These are phyloP conservation scores for Kodamaea derodonti DNA, from an alignment of 1,139 yeast genomes.

Conservation along the genomic window DNA sequence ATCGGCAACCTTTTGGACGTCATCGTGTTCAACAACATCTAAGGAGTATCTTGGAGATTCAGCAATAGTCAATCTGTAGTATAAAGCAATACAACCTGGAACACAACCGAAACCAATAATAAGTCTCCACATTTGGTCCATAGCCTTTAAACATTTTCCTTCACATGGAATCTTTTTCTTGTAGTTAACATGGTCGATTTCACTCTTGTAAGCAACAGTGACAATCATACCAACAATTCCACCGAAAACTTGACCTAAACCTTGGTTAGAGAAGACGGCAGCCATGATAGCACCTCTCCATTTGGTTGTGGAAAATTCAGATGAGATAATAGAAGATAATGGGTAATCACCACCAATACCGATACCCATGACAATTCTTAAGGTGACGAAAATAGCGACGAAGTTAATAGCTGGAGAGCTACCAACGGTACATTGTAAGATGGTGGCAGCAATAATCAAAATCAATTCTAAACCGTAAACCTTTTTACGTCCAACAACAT, in stretches of 20 bases:
- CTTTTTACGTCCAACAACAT: conserved; percentile 79
- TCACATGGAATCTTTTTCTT: conserved; percentile 50
- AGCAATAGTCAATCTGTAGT: conserved; percentile 87
- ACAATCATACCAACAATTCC: conserved; percentile 73
- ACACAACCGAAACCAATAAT: conserved; percentile 83
- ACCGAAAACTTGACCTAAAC: conserved; percentile 81
- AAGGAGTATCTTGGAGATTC: conserved; percentile 87
- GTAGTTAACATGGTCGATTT: conserved; percentile 45
- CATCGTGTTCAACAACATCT: conserved; percentile 61
- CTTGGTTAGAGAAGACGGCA: conserved; percentile 89
- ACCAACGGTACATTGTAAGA: conserved; percentile 71
- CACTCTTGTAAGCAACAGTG: conserved; percentile 67
- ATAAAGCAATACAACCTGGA: conserved; percentile 77
- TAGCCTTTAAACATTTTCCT: conserved; percentile 61
- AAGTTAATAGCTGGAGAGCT: conserved; percentile 64
- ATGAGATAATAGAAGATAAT: conserved; percentile 84
- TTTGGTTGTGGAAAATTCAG: conserved; percentile 83
- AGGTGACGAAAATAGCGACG: conserved; percentile 64
- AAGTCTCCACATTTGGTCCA: conserved; percentile 93
- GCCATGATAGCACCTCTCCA: conserved; percentile 97
- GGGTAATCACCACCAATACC: conserved; percentile 99
- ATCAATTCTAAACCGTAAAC: conserved; percentile 83
- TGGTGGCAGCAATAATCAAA: conserved; percentile 68
- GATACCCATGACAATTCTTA: conserved; percentile 82
- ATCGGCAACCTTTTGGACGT: conserved; percentile 53